phyloP scores from a whole-genome alignment of 2,329 filamentous ascomycete species.

The Exophiala calicioides region DNA sequence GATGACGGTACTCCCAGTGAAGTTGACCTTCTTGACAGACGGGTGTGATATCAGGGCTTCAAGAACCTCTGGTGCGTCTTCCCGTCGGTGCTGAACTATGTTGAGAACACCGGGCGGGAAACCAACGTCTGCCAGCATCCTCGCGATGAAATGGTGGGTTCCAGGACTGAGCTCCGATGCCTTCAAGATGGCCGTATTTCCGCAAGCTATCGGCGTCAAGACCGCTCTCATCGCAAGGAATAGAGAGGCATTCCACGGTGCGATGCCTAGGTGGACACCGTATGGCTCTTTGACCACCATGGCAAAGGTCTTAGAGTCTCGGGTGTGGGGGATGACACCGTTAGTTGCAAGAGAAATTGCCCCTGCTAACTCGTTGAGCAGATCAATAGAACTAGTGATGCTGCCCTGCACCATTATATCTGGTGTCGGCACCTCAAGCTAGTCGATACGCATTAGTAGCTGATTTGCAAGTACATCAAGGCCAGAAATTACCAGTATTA shows the following conservation, averaged over 20 bases:
- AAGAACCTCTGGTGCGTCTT: slow-evolving; percentile 67
- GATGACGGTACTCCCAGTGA: slow-evolving; percentile 73
- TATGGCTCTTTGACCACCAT: slow-evolving; percentile 73
- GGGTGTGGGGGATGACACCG: too few species aligned
- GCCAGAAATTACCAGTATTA: too few species aligned
- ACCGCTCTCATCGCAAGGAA: slow-evolving; percentile 53
- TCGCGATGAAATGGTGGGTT: slow-evolving; percentile 62
- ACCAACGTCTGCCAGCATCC: slow-evolving; percentile 70
- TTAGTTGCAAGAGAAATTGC: too few species aligned
- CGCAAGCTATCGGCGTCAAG: slow-evolving; percentile 61
- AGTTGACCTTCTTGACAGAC: slow-evolving; percentile 71
- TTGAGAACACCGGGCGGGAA: slow-evolving; percentile 74
- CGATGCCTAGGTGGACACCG: slow-evolving; percentile 76
- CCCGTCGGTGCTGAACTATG: slow-evolving; percentile 61
- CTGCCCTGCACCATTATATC: too few species aligned
- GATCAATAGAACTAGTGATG: too few species aligned
- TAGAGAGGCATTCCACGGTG: slow-evolving; percentile 69
- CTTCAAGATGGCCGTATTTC: slow-evolving; percentile 74
- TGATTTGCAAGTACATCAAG: too few species aligned
- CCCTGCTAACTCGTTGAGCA: too few species aligned
- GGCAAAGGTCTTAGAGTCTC: too few species aligned
- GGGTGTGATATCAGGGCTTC: slow-evolving; percentile 66
- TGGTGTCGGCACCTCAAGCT: too few species aligned
- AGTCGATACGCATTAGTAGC: too few species aligned
- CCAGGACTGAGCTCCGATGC: slow-evolving; percentile 67